Base-by-base conservation (phyloP, 2,329 filamentous ascomycete species). In the Aspergillus piperis region DNA sequence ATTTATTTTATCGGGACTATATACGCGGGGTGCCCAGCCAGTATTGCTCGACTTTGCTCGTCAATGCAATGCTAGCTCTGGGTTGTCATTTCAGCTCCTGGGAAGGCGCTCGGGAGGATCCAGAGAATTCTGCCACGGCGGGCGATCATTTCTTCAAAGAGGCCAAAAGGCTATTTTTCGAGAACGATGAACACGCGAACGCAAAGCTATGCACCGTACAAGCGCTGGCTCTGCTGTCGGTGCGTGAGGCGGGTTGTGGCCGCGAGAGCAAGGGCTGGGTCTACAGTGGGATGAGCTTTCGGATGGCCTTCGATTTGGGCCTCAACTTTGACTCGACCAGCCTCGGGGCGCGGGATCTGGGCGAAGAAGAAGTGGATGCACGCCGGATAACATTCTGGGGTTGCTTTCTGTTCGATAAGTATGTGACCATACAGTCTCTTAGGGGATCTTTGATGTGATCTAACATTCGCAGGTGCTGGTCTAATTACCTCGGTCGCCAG, bases 211-310 rank as follows among this genome's bases (percentile, higher is more conserved):
- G 92, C 5, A 98, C 93, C 0, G 92, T 98, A 0, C 95, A 99
- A 77, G 95, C 95, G 0, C 80, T 98, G 57, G 93, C 92, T 0
- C 81, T 98, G 64, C 97, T 99, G 93, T 97, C 93, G 7, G 94
- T 98, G 0, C 85, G 95, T 62, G 95, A 99, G 79, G 95, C 94
- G 2, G 95, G 95, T 1, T 98, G 94, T 74, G 94, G 91, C 0
- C 85, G 94, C 44, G 95, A 98, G 77, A 92, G 92, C 41, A 96
- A 95, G 75, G 95, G 95, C 1, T 99, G 95, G 95, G 92, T 97
- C 3, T 98, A 98, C 75, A 96, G 92, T 70, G 94, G 95, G 53
- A 97, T 99, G 91, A 95, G 91, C 70, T 98, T 99, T 74, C 89
- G 95, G 48, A 98, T 99, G 94, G 94, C 93, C 0, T 90, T 90